These are phyloP conservation scores for Sugiyamaella xylanicola DNA, from an alignment of 1,139 yeast genomes.

Conservation along the genomic window DNA sequence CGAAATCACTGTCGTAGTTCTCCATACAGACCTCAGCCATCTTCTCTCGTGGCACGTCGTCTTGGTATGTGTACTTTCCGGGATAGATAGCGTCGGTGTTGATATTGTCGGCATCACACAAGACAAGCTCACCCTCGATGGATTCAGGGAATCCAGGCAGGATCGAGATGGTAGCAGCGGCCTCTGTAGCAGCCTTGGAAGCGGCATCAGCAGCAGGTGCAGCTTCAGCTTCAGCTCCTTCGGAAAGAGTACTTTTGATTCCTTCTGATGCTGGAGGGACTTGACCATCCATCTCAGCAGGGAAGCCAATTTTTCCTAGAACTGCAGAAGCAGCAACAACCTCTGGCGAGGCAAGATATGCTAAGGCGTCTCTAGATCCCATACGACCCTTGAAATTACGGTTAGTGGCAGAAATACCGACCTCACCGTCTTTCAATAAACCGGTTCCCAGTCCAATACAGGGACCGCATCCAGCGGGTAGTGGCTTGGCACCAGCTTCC, in stretches of 20 bases:
- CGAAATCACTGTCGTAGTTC: slow-evolving; percentile 89
- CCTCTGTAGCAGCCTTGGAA: slow-evolving; percentile 37
- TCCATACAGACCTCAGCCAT: slow-evolving; percentile 99
- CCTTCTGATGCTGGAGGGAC: slow-evolving; percentile 48
- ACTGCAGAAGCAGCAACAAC: slow-evolving; percentile 98
- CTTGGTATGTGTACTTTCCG: slow-evolving; percentile 98
- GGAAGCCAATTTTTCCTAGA: slow-evolving; percentile 88
- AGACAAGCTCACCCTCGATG: slow-evolving; percentile 85
- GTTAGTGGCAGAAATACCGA: slow-evolving; percentile 97
- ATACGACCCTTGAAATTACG: slow-evolving; percentile 98
- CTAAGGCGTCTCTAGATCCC: slow-evolving; percentile 97
- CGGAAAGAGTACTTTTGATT: slow-evolving; percentile 52
- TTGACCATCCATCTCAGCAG: slow-evolving; percentile 74
- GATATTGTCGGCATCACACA: slow-evolving; percentile 96
- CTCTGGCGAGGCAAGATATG: slow-evolving; percentile 95
- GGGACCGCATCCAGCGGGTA: slow-evolving; percentile 99
- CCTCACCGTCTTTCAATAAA: slow-evolving; percentile 88
- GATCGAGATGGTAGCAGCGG: slow-evolving; percentile 60
- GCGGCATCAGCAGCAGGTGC: slow-evolving; percentile 38
- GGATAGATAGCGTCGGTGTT: slow-evolving; percentile 99
- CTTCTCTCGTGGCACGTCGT: slow-evolving; percentile 87
- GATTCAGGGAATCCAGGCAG: slow-evolving; percentile 87
- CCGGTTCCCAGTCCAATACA: slow-evolving; percentile 98
- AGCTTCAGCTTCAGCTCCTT: slow-evolving; percentile 31
- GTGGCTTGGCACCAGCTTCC: slow-evolving; percentile 91